A percentile compares a stretch with the other conserved stretches of the same genome.
phyloP scores from a whole-genome alignment of 2,329 filamentous ascomycete genomes.

The Magnaporthiopsis incrustans region DNA sequence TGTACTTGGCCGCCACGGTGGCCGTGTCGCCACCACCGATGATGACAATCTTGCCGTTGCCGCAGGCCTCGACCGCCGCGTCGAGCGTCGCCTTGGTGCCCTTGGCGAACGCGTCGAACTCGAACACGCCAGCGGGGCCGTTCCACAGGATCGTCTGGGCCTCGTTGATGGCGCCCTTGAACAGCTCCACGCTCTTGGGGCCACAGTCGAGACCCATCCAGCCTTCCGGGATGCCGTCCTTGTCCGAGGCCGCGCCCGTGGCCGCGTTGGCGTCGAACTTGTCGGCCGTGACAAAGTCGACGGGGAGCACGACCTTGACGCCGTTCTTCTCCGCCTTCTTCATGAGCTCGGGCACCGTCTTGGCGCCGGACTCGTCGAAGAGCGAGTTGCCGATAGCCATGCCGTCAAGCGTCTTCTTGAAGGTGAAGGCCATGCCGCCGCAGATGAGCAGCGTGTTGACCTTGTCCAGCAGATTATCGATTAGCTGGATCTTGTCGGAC shows the following conservation, averaged over 20 bases:
- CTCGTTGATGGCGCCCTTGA: slow-evolving; percentile 77
- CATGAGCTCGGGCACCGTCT: slow-evolving; percentile 80
- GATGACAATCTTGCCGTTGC: slow-evolving; percentile 88
- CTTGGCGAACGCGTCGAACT: slow-evolving; percentile 87
- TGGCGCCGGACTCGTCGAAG: slow-evolving; percentile 88
- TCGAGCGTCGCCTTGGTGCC: slow-evolving; percentile 91
- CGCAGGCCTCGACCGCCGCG: slow-evolving; percentile 67
- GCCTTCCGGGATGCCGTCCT: slow-evolving; percentile 85
- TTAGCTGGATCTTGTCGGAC: slow-evolving; percentile 98
- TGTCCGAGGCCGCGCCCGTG: slow-evolving; percentile 73
- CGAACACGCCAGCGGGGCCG: slow-evolving; percentile 93
- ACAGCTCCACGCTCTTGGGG: slow-evolving; percentile 78
- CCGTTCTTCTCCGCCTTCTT: slow-evolving; percentile 96
- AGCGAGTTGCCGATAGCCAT: slow-evolving; percentile 85
- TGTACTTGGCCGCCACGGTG: slow-evolving; percentile 95
- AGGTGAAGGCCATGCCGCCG: slow-evolving; percentile 98
- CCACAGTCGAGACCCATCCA: slow-evolving; percentile 98
- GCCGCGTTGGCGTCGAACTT: slow-evolving; percentile 85
- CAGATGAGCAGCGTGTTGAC: slow-evolving; percentile 95
- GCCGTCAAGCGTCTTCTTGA: slow-evolving; percentile 96
- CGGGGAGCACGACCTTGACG: slow-evolving; percentile 89
- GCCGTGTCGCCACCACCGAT: slow-evolving; percentile 98
- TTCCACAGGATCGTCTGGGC: slow-evolving; percentile 99
- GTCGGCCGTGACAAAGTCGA: slow-evolving; percentile 93
- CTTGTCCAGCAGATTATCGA: slow-evolving; percentile 97